These are phyloP conservation scores for Candida saitoana DNA, from an alignment of 805 yeast species.

Conservation along the genomic window DNA sequence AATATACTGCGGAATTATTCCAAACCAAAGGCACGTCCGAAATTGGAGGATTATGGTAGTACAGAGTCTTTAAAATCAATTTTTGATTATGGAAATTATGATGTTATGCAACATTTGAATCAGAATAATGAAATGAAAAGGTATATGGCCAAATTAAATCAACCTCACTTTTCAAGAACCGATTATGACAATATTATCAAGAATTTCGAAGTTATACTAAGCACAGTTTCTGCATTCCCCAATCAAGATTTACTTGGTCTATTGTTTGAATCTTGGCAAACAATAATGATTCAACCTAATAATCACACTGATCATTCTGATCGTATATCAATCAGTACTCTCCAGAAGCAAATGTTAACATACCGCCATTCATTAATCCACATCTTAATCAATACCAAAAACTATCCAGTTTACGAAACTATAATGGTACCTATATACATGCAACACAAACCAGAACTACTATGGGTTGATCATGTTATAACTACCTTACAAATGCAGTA, in stretches of 20 bases:
- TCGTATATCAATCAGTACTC: slow-evolving; percentile 4
- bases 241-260: slow-evolving; percentile 13
- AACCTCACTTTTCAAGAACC: not conserved
- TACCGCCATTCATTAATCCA: slow-evolving; percentile 21
- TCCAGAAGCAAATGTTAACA: slow-evolving; percentile 16
- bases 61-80: not conserved
- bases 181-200: slow-evolving; percentile 10
- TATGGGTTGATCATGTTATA: slow-evolving; percentile 24
- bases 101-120: not conserved
- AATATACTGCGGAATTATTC: not conserved
- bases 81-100: not conserved
- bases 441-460: not conserved
- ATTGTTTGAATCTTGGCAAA: slow-evolving; percentile 22
- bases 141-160: not conserved
- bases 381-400: slow-evolving; percentile 24
- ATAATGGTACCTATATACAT: slow-evolving; percentile 16
- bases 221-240: slow-evolving; percentile 18
- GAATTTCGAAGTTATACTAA: slow-evolving; percentile 20
- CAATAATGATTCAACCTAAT: slow-evolving; percentile 12
- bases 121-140: not conserved
- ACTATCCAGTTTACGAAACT: slow-evolving; percentile 18
- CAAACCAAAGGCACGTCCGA: not conserved
- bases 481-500: slow-evolving; percentile 19
- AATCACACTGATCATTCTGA: not conserved
- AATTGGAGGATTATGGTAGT: not conserved